These are phyloP conservation scores for Alternaria solani DNA, from an alignment of 2,329 filamentous ascomycete species.

Conservation along the genomic window DNA sequence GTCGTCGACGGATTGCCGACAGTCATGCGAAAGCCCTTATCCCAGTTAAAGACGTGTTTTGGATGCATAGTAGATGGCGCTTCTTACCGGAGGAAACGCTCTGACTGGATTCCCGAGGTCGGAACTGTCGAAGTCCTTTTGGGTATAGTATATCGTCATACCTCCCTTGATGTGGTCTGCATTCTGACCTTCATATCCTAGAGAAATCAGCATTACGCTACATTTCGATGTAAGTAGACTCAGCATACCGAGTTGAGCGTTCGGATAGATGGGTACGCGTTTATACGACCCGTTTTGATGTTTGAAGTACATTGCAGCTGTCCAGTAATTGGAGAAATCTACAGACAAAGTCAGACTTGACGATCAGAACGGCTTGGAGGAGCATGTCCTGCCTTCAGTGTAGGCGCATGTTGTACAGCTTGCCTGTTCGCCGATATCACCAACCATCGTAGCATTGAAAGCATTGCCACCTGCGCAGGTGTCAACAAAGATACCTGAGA, in stretches of 20 bases:
- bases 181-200: conserved; percentile 3
- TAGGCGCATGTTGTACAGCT: conserved; percentile 36
- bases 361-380: not conserved
- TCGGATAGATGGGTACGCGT: conserved; percentile 39
- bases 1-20: conserved; percentile 44
- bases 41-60: not conserved
- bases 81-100: conserved; percentile 29
- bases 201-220: not conserved
- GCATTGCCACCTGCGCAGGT: conserved; percentile 25
- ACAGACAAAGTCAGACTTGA: not conserved
- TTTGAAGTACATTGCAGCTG: conserved; percentile 40
- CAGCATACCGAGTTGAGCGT: conserved; percentile 15
- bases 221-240: conserved; percentile 15
- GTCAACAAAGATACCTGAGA: not conserved
- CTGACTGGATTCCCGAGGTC: conserved; percentile 43
- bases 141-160: conserved; percentile 45
- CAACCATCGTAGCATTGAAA: conserved; percentile 27
- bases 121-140: conserved; percentile 48
- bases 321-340: conserved; percentile 31
- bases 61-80: not conserved
- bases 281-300: conserved; percentile 41
- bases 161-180: conserved; percentile 37
- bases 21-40: conserved; percentile 45
- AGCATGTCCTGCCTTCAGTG: conserved; percentile 23
- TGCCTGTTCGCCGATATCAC: conserved; percentile 20